These are phyloP conservation scores for Metschnikowia hibisci DNA, from an alignment of 805 yeast genomes.

Conservation along the genomic window DNA sequence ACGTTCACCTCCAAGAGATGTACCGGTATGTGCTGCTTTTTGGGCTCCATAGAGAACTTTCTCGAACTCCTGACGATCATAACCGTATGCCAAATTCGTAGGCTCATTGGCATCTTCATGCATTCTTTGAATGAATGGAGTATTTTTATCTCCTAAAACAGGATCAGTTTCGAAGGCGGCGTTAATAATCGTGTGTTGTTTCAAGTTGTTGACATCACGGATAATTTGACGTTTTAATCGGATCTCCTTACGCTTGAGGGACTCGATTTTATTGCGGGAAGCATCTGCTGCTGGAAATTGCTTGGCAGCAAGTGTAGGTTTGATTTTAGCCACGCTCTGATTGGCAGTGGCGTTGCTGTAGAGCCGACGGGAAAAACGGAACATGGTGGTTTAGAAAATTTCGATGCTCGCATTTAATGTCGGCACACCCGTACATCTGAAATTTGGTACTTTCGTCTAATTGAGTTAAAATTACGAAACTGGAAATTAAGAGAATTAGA, in stretches of 20 bases:
- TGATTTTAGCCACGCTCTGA: slow-evolving; percentile 8
- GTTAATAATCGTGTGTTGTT: slow-evolving; percentile 33
- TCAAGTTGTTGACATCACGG: slow-evolving; percentile 36
- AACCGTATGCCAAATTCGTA: slow-evolving; percentile 56
- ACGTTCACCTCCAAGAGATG: slow-evolving; percentile 27
- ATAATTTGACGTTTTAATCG: slow-evolving; percentile 39
- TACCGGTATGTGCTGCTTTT: slow-evolving; percentile 47
- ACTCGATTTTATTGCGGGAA: slow-evolving; percentile 29
- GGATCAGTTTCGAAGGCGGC: slow-evolving; percentile 60
- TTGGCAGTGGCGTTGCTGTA: slow-evolving; percentile 7
- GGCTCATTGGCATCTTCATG: slow-evolving; percentile 65
- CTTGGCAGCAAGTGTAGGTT: slow-evolving; percentile 31
- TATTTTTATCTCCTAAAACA: slow-evolving; percentile 67
- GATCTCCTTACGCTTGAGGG: slow-evolving; percentile 36
- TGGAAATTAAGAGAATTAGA: no score
- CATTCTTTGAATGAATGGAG: slow-evolving; percentile 66
- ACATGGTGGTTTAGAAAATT: slow-evolving; percentile 6
- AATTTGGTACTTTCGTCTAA: no score
- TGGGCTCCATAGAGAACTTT: slow-evolving; percentile 75
- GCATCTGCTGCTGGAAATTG: slow-evolving; percentile 33
- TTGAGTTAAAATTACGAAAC: no score
- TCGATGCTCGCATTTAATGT: not conserved
- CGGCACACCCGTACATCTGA: not conserved
- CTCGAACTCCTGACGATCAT: slow-evolving; percentile 62
- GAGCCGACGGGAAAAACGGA: slow-evolving; percentile 10